Evolutionary conservation across 495 filamentous ascomycete genomes (phyloP), one percentile per base, ranked within the genome.

Genomic region (Tirmania nivea): DNA sequence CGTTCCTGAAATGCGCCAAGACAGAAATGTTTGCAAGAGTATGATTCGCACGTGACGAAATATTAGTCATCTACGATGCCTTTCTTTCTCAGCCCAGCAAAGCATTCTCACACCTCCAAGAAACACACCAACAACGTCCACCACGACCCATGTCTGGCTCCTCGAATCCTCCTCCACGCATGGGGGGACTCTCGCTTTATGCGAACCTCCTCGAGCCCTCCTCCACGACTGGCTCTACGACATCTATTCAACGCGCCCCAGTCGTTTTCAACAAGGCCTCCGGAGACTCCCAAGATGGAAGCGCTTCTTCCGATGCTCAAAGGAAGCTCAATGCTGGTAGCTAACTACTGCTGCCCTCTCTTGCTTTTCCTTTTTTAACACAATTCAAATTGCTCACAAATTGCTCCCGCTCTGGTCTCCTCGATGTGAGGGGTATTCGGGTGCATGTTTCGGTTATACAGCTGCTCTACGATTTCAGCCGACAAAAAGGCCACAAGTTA

Each of bases 401-500:
- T 65, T 63, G 55, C 50, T 55, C 52, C 52, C 52, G 50, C 35
- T 64, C 55, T 56, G 54, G 62, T 68, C 65, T 57, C 57, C 57
- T 59, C 61, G 51, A 56, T 54, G 59, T 10, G 36, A 19, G 19
- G 20, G 16, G 12, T 49, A 48, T 49, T 36, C n/a, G 48, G 21
- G 16, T 50, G 25, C 25, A 25, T 50, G 25, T 25, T 25, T 12
- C 12, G n/a, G 20, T 19, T 54, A 20, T 59, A 61, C 64, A 80
- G 79, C 74, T 68, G 78, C 84, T 61, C 72, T 95, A 56, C 81
- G 83, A 63, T 94, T 94, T 69, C 89, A 94, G 65, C 88, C 88
- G 42, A 82, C 78, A 37, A 83, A 78, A 63, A 67, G 82, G 59
- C 88, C 88, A 19, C 84, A 92, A 55, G 64, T 75, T 52, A 70